A percentile compares a stretch with the other conserved stretches of the same genome.
Conservation (phyloP, 2,329 filamentous ascomycete species). For the Microsporum ferrugineum region DNA sequence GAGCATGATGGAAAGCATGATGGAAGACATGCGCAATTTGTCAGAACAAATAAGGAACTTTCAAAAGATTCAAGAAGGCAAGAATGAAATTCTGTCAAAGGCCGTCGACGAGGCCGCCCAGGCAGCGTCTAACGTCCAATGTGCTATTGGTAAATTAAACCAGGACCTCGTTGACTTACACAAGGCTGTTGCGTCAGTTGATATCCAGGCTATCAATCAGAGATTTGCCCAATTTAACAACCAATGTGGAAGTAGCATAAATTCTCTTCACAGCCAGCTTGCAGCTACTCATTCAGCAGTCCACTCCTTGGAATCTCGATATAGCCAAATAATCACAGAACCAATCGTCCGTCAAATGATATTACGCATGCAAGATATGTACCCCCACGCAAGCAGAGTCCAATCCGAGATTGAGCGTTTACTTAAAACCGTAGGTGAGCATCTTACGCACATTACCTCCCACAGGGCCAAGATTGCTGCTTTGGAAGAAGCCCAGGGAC, state of each 20-base stretch:
- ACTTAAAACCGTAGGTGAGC: not conserved
- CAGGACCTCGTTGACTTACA: not conserved
- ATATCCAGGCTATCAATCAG: not conserved
- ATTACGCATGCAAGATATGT: conserved; percentile 26
- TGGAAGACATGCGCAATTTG: not conserved
- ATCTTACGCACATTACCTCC: not conserved
- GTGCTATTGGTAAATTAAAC: not conserved
- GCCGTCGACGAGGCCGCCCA: not conserved
- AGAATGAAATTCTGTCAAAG: not conserved
- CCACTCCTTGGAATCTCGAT: conserved; percentile 38
- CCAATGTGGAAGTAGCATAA: not conserved
- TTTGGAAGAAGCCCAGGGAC: not conserved
- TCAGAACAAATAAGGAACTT: not conserved
- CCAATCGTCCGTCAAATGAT: conserved; percentile 27
- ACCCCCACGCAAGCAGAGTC: conserved; percentile 22
- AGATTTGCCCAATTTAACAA: not conserved
- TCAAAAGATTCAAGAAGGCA: not conserved
- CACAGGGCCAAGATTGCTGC: not conserved
- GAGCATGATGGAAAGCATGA: not conserved
- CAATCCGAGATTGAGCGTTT: conserved; percentile 14
- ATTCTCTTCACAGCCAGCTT: not conserved
- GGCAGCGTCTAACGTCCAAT: not conserved
- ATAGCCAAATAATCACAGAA: conserved; percentile 38
- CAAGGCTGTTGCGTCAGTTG: not conserved
- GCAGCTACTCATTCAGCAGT: conserved; percentile 12